Base-by-base conservation (phyloP, 2,329 filamentous ascomycete genomes). In the Aspergillus hiratsukae region DNA sequence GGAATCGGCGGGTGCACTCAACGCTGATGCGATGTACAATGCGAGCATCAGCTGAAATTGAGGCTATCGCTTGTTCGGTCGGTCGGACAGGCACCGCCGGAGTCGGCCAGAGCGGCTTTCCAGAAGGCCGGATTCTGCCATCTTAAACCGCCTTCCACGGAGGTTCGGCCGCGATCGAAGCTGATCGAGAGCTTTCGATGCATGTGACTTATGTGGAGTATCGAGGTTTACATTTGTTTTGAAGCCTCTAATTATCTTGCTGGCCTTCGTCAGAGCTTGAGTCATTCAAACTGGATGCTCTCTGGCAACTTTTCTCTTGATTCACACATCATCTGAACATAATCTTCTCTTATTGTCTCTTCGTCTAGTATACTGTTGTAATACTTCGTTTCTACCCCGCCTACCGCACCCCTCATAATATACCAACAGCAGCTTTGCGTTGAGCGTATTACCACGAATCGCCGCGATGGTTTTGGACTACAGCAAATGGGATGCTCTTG, bases 401-500 rank as follows among this genome's bases (percentile, higher is more conserved):
- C 54, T 57, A 28, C 52, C 55, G 55, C 53, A 57, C 59, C 58
- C 58, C 57, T 64, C 53, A 56, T 60, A 61, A 14, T 11, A 46
- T 46, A 46, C 43, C 56, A 19, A 51, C 25, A 27, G 54, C 57
- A 56, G 51, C 62, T 59, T 61, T 52, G 52, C 53, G 45, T 50
- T 54, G 31, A 56, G 57, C 48, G 62, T 64, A 62, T 60, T 46
- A 46, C 49, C 55, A 57, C 52, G 48, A 51, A 48, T 17, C 28
- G 19, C 56, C 59, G 69, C 64, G 19, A 81, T 81, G 80, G 78
- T 80, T n/a, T 79, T 88, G 60, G 83, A 88, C 68, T 89, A 83
- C 69, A 82, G 80, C 69, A 83, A 83, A 71, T 83, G 81, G 81
- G 81, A 97, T 73, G 87, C 89, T 58, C 84, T 99, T 70, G 94